phyloP scores from a whole-genome alignment of 1,139 yeast species.

The Taphrina wiesneri region DNA sequence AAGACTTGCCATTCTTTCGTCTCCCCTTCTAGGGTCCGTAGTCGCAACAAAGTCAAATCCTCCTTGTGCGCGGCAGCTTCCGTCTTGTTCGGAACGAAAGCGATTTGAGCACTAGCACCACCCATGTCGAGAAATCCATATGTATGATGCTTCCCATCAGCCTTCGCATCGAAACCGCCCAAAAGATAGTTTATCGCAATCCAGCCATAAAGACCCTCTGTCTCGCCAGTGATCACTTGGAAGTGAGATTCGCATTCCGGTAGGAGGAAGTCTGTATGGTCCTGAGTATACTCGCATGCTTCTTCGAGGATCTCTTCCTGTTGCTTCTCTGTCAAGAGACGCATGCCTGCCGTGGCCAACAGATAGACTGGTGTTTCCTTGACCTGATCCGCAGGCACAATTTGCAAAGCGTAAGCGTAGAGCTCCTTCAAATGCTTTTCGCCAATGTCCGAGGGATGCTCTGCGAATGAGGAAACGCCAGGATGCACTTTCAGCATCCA shows the following conservation, averaged over 20 bases:
- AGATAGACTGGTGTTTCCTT: conserved; percentile 72
- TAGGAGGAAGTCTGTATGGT: conserved; percentile 59
- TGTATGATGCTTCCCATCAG: conserved; percentile 57
- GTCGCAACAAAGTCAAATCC: conserved; percentile 55
- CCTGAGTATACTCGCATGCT: conserved; percentile 59
- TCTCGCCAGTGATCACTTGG: conserved; percentile 70
- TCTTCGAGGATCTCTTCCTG: conserved; percentile 55
- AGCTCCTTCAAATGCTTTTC: conserved; percentile 59
- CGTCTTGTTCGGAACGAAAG: conserved; percentile 66
- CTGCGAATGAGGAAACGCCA: conserved; percentile 62
- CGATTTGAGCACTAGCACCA: conserved; percentile 83
- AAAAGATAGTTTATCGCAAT: conserved; percentile 68
- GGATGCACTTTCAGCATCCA: conserved; percentile 60
- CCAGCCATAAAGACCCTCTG: conserved; percentile 85
- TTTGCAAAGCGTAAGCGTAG: conserved; percentile 56
- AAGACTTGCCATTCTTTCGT: conserved; percentile 56
- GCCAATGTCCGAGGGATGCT: conserved; percentile 58
- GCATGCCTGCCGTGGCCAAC: conserved; percentile 81
- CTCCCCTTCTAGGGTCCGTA: conserved; percentile 51
- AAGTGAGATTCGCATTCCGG: conserved; percentile 58
- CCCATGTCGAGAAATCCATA: conserved; percentile 84
- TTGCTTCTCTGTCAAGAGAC: conserved; percentile 60
- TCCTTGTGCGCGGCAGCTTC: conserved; percentile 59
- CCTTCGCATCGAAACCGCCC: conserved; percentile 57
- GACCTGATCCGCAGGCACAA: conserved; percentile 69